Evolutionary conservation across 257 asterid genomes (phyloP), one percentile per base, ranked within the genome.

Genomic region (Hygrophila difformis): DNA sequence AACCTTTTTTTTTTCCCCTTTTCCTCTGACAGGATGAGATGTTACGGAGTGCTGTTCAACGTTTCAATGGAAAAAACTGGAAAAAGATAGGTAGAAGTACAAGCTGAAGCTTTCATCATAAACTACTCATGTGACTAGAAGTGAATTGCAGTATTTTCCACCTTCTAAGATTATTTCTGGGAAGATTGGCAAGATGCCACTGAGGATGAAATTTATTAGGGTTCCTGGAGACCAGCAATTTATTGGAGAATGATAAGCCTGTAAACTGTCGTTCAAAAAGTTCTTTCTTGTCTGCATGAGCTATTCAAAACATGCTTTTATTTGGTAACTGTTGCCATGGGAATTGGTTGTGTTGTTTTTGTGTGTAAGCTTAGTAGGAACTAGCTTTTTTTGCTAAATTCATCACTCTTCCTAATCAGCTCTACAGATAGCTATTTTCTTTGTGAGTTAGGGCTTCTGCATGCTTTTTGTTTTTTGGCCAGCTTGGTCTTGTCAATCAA

Each of bases 1-100:
- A 48, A 50, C 31, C 13, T 67, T 51, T 57, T n/a, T n/a, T n/a
- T n/a, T n/a, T n/a, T n/a, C n/a, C n/a, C n/a, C n/a, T n/a, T n/a
- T n/a, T n/a, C n/a, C n/a, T 20, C 65, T 33, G 52, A 37, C 86
- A 91, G 99, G 99, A 89, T 56, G 96, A 89, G 54, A 68, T 72
- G 53, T 73, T 89, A 63, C 65, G 80, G 38, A 72, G 68, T 65
- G 96, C 96, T 63, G 98, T 89, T 49, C 86, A 89, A 28, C 94
- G 84, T 33, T 89, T 71, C 63, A 79, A 85, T 39, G 98, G 96
- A 18, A 89, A 89, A 59, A 89, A 85, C 66, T 89, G 98, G 98
- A 89, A 85, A 59, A 85, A 84, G 77, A 88, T 88, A 74, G 97
- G 97, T 50, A 55, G 55, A 50, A 24, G 47, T 78, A 73, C 70